Conservation (phyloP, 306 rosid genomes). For the Bauhinia variegata region DNA sequence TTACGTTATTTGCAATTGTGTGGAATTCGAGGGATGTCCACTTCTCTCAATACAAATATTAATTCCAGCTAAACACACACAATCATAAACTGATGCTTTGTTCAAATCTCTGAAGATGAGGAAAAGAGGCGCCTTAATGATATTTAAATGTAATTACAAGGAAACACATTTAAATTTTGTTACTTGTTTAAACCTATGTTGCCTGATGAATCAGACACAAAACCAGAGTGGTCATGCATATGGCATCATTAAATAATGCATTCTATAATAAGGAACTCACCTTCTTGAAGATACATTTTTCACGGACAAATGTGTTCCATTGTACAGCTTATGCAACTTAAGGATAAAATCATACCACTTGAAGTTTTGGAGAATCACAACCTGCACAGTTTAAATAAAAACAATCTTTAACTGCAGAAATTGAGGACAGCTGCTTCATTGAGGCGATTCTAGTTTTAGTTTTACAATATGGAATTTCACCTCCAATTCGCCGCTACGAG, state of each 20-base stretch:
- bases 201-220: too few species aligned
- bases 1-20: neutral
- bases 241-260: neutral
- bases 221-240: constrained; percentile 17
- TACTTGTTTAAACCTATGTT: constrained; percentile 12
- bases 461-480: constrained; percentile 44
- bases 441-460: neutral
- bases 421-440: constrained; percentile 5
- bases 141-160: neutral
- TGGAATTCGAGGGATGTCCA: constrained; percentile 1
- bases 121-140: neutral
- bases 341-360: constrained; percentile 89
- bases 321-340: constrained; percentile 75
- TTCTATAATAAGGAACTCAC: constrained; percentile 40
- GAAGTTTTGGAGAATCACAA: constrained; percentile 84
- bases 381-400: constrained; percentile 49
- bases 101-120: neutral
- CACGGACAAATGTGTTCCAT: constrained; percentile 80
- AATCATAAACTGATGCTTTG: neutral
- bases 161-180: constrained; percentile 1
- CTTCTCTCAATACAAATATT: neutral
- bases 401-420: neutral
- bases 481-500: constrained; percentile 72
- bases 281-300: constrained; percentile 80
- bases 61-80: constrained; percentile 8